A percentile compares a stretch with the other conserved stretches of the same genome.
phyloP scores from a whole-genome alignment of 306 rosid genomes.

The Medicago lupulina region DNA sequence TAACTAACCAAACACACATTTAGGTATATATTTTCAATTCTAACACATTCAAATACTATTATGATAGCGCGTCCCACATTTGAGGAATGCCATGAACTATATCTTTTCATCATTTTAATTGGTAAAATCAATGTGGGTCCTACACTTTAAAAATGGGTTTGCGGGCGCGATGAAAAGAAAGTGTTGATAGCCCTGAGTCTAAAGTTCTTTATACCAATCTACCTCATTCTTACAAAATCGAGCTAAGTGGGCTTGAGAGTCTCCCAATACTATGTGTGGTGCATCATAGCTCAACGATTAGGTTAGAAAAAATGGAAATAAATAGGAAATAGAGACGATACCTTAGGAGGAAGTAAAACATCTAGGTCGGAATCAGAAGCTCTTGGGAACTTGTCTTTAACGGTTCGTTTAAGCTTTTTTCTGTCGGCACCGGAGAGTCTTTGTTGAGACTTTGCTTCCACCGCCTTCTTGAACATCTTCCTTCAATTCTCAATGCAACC shows the following conservation, averaged over 20 bases:
- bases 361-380: conserved; percentile 83
- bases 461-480: conserved; percentile 91
- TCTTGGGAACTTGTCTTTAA: conserved; percentile 65
- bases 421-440: conserved; percentile 91
- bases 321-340: neutral
- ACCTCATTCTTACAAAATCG: no score
- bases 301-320: neutral
- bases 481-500: neutral
- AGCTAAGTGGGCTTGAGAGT: no score
- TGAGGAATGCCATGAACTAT: neutral
- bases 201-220: no score
- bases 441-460: conserved; percentile 84
- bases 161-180: no score
- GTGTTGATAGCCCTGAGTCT: no score
- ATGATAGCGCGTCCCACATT: neutral
- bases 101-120: no score
- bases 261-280: no score
- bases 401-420: conserved; percentile 75
- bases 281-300: neutral
- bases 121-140: no score
- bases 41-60: no score
- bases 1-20: neutral
- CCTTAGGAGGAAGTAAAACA: conserved; percentile 85
- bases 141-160: no score
- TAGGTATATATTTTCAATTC: no score